Evolutionary conservation across 805 yeast species (phyloP), one percentile per base, ranked within the genome.

Genomic region (Scheffersomyces amazonensis): DNA sequence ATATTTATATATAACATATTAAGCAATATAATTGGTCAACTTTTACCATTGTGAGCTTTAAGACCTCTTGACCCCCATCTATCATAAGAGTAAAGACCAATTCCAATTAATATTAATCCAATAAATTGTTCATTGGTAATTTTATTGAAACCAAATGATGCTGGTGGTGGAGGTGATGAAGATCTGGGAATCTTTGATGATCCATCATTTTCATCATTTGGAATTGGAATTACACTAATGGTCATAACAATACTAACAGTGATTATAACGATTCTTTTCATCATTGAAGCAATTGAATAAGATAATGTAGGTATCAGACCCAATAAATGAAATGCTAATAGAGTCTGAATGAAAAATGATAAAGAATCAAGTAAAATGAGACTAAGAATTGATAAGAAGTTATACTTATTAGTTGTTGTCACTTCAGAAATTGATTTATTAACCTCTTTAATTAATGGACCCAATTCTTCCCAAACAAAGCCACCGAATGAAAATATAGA

Each of bases 221-320:
- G 15, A 27, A 12, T 19, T 13, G 24, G 11, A n/a, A n/a, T n/a
- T 21, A 82, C 25, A 71, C 74, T 69, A 74, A 76, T 39, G 1
- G 58, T 60, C 29, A 83, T 41, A 66, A 63, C 32, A 5, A 90
- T 85, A 50, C 96, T 86, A 1, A 83, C 82, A 1, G 83, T 73
- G 31, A 89, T 88, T 21, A 89, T 78, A 1, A 87, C 84, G n/a
- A 89, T 84, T 52, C 96, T 78, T 63, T 89, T 89, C 78, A 89
- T 76, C 76, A 89, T 75, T 31, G 87, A 80, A 2, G 96, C 96
- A 40, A 89, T 81, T 2, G 95, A 84, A 61, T 87, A 89, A 2
- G 93, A 78, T 10, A 89, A 81, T 0, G 96, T 87, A 2, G 95
- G 85, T 5, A 89, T 73, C 54, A 82, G 76, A 16, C 95, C 93